These are phyloP conservation scores for Phenoliferia sp. DNA, from an alignment of 1,284 basidiomycete genomes.

Conservation along the genomic window DNA sequence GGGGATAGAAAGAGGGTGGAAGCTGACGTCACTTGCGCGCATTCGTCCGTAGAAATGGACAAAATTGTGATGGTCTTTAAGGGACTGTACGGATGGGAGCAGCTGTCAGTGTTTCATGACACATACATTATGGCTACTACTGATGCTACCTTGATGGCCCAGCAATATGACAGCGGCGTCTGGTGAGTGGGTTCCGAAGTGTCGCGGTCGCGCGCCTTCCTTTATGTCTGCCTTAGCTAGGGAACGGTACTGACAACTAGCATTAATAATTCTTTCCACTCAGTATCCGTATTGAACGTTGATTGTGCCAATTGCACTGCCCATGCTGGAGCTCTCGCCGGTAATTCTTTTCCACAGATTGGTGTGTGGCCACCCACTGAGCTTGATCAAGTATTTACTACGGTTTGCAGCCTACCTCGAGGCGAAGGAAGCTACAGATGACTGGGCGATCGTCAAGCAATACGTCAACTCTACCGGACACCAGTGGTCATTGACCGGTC, in stretches of 20 bases:
- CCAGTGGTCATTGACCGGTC: slow-evolving; percentile 36
- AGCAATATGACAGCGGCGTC: neutral
- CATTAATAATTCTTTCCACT: no score
- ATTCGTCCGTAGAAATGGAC: slow-evolving; percentile 33
- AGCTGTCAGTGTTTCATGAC: slow-evolving; percentile 12
- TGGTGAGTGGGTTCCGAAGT: neutral
- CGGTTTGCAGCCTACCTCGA: slow-evolving; percentile 32
- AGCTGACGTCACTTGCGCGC: neutral
- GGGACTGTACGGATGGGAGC: slow-evolving; percentile 25
- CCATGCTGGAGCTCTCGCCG: slow-evolving; percentile 25
- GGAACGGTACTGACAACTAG: no score
- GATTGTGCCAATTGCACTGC: slow-evolving; percentile 32
- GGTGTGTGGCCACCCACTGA: no score
- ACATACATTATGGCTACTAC: no score
- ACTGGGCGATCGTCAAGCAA: slow-evolving; percentile 28
- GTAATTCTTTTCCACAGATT: slow-evolving; percentile 3
- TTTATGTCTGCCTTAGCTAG: no score
- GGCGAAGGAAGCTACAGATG: slow-evolving; percentile 33
- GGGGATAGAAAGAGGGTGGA: neutral
- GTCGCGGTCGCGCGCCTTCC: no score
- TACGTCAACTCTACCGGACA: slow-evolving; percentile 31
- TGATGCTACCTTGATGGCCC: no score
- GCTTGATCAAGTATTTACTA: neutral
- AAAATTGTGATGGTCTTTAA: slow-evolving; percentile 33
- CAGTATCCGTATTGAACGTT: no score